Evolutionary conservation across 2,329 filamentous ascomycete species (phyloP), one percentile per base, ranked within the genome.

Genomic region (Claviceps purpurea): DNA sequence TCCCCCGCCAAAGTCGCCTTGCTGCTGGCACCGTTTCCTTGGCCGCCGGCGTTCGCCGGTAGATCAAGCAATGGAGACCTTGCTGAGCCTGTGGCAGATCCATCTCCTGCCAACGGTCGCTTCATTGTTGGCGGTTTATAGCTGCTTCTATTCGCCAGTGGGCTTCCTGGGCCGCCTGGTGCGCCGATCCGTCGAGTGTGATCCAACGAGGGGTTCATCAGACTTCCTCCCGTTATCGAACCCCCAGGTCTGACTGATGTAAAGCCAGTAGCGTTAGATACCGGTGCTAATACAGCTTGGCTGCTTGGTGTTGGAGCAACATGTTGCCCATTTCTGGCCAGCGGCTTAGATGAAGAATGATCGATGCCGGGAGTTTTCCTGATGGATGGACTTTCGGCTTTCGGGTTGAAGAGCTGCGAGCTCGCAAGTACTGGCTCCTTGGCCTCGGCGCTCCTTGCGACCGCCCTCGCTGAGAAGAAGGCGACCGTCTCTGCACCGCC

Each of bases 321-420:
- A 53, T 82, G 77, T 56, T 77, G 72, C 0, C 74, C 69, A 46
- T 72, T 74, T 56, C 76, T 78, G 4, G 76, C 77, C 2, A 95
- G 70, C 0, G 89, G 88, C 50, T 84, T 83, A 4, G 86, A 90
- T 50, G 80, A 84, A 22, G 71, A 81, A 62, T 94, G 88, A 61
- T 96, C 89, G 41, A 96, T 78, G 2, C 90, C 90, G 0, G 86
- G 85, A 0, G 91, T 96, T 64, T 91, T 90, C 55, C 88, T 81
- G 62, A 95, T 89, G 0, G 89, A 93, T 0, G 90, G 89, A 55
- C 84, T 88, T 60, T 90, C 85, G 5, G 81, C 76, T 53, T 82
- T 82, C 2, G 85, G 85, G 59, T 90, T 85, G 65, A 90, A 91
- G 24, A 75, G 71, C 13, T 79, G 74, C 24, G 54, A 49, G 34